These are phyloP conservation scores for Schizosaccharomyces octosporus DNA, from an alignment of 805 yeast genomes.

Conservation along the genomic window DNA sequence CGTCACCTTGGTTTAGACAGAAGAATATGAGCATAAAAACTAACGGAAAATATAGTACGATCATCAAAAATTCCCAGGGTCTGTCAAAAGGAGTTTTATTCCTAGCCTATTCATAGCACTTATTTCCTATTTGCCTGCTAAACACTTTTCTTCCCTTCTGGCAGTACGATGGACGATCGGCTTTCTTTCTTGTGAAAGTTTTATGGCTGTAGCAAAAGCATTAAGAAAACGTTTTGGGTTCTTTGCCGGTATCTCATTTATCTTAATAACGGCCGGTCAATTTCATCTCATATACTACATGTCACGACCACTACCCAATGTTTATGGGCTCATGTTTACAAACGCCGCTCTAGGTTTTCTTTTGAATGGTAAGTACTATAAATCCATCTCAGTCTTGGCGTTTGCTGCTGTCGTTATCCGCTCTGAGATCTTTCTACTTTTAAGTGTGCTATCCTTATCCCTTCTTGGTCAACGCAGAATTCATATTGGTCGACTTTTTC, in stretches of 20 bases:
- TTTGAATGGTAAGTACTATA: background rate
- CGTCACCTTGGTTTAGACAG: no score
- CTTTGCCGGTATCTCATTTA: background rate
- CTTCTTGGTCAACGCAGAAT: constrained; percentile 22
- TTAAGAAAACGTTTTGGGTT: background rate
- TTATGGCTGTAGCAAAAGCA: background rate
- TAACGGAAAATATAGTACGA: constrained; percentile 26
- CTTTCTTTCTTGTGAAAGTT: background rate
- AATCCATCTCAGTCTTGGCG: constrained; percentile 28
- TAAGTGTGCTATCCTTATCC: constrained; percentile 22
- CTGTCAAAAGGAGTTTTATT: constrained; percentile 62
- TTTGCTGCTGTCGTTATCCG: constrained; percentile 48
- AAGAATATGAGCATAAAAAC: no score
- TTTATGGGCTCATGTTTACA: background rate
- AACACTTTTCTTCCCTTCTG: background rate
- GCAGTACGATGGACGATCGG: background rate
- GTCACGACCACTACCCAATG: background rate
- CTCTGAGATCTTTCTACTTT: constrained; percentile 36
- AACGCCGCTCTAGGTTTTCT: background rate
- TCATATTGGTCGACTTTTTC: constrained; percentile 17
- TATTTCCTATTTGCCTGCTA: background rate
- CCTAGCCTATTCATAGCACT: background rate
- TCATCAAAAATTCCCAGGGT: constrained; percentile 65
- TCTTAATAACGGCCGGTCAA: background rate
- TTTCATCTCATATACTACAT: background rate